Percentiles rank a stretch among this genome's conserved stretches.
Conservation (phyloP, 768 basidiomycete species). For the Cystofilobasidium macerans region DNA sequence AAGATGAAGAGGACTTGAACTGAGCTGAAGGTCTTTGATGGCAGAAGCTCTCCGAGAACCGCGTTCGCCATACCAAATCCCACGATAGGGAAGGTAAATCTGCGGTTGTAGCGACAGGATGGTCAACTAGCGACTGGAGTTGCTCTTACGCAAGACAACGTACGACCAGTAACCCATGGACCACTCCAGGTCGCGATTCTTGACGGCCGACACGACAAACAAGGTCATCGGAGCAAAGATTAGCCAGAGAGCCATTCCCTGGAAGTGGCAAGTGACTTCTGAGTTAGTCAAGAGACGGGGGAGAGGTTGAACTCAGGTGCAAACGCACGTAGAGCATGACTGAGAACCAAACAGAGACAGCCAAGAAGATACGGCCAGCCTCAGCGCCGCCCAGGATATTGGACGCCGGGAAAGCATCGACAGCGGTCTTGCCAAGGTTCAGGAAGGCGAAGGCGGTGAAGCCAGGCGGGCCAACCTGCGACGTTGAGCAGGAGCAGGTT, state of each 20-base stretch:
- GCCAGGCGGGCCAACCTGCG: conserved; percentile 15
- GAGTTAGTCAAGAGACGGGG: too few relatives aligned
- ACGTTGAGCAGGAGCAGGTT: too few relatives aligned
- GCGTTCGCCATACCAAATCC: neutral
- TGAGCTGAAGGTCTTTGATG: neutral
- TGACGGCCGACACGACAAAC: neutral
- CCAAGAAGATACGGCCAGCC: conserved; percentile 8
- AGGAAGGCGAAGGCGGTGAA: conserved; percentile 22
- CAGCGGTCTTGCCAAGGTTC: conserved; percentile 9
- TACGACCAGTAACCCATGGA: neutral
- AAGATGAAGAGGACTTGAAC: neutral
- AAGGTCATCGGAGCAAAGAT: neutral
- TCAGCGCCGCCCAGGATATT: conserved; percentile 5
- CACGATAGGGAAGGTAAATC: neutral
- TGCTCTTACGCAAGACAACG: too few relatives aligned
- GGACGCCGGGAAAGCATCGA: conserved; percentile 3
- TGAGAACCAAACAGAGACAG: conserved; percentile 12
- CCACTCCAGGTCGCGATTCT: neutral
- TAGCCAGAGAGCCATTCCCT: neutral
- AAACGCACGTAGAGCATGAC: conserved; percentile 14
- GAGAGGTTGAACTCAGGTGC: neutral
- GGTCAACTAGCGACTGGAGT: too few relatives aligned
- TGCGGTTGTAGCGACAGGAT: too few relatives aligned
- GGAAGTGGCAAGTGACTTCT: neutral
- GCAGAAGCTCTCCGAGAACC: neutral